These are phyloP conservation scores for Aurinia saxatilis DNA, from an alignment of 345 rosid species.

Conservation along the genomic window DNA sequence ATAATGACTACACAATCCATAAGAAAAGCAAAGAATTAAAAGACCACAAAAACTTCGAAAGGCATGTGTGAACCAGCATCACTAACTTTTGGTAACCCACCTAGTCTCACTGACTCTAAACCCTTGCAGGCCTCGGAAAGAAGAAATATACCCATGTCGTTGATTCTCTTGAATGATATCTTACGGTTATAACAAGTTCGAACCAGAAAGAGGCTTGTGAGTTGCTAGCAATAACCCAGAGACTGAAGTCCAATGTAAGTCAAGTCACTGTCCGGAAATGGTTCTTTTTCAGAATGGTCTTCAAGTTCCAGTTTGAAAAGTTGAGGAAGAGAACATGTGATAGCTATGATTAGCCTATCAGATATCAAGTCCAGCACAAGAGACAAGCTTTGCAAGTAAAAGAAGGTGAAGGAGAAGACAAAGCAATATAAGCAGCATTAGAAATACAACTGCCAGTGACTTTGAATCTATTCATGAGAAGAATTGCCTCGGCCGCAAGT, in stretches of 20 bases:
- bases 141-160: too few species aligned
- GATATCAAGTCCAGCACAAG: conserved; percentile 46
- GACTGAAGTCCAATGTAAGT: conserved; percentile 50
- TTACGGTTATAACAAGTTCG: too few species aligned
- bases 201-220: too few species aligned
- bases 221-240: conserved; percentile 32
- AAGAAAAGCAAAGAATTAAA: too few species aligned
- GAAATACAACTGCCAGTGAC: conserved; percentile 17
- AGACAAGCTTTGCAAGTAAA: conserved; percentile 40
- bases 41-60: too few species aligned
- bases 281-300: conserved; percentile 49
- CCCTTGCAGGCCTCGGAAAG: too few species aligned
- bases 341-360: conserved; percentile 44
- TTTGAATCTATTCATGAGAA: conserved; percentile 29
- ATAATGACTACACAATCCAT: too few species aligned
- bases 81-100: conserved; percentile 59
- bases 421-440: conserved; percentile 2
- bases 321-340: conserved; percentile 36
- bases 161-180: too few species aligned
- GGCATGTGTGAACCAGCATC: conserved; percentile 53
- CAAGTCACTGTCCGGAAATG: conserved; percentile 33
- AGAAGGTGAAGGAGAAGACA: conserved; percentile 25
- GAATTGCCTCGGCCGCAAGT: conserved; percentile 32
- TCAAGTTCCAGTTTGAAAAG: conserved; percentile 56
- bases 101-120: conserved; percentile 45